These are phyloP conservation scores for Monilinia laxa DNA, from an alignment of 2,329 filamentous ascomycete species.

Conservation along the genomic window DNA sequence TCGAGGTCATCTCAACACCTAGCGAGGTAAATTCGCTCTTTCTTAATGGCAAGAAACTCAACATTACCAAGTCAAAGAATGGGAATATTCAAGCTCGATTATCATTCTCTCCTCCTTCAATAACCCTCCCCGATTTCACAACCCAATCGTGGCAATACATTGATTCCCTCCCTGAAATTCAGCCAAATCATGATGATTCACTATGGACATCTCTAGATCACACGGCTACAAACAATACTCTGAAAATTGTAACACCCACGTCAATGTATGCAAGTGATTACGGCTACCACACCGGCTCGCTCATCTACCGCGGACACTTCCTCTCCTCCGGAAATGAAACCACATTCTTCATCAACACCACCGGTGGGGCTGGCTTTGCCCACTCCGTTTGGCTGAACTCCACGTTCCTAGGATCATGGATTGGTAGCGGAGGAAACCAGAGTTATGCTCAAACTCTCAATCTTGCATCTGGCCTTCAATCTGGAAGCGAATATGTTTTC, in stretches of 20 bases:
- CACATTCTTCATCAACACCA: conserved; percentile 52
- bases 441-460: conserved; percentile 58
- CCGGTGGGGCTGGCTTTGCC: conserved; percentile 66
- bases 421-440: conserved; percentile 47
- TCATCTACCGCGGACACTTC: conserved; percentile 70
- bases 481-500: conserved; percentile 55
- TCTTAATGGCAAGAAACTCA: conserved; percentile 36
- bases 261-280: conserved; percentile 72
- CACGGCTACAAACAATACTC: conserved; percentile 28
- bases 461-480: conserved; percentile 64
- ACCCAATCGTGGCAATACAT: conserved; percentile 63
- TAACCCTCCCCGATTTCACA: conserved; percentile 56
- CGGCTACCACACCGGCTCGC: conserved; percentile 65
- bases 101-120: conserved; percentile 49
- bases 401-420: conserved; percentile 60
- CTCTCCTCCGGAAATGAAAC: conserved; percentile 59
- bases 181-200: conserved; percentile 61
- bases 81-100: conserved; percentile 42
- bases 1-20: conserved; percentile 60
- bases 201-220: conserved; percentile 57
- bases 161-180: conserved; percentile 68
- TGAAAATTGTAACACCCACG: conserved; percentile 55
- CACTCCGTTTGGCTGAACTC: conserved; percentile 63
- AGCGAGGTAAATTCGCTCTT: conserved; percentile 41
- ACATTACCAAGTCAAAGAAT: conserved; percentile 53